phyloP scores from a whole-genome alignment of 768 basidiomycete genomes.

The Trametes sanguinea region DNA sequence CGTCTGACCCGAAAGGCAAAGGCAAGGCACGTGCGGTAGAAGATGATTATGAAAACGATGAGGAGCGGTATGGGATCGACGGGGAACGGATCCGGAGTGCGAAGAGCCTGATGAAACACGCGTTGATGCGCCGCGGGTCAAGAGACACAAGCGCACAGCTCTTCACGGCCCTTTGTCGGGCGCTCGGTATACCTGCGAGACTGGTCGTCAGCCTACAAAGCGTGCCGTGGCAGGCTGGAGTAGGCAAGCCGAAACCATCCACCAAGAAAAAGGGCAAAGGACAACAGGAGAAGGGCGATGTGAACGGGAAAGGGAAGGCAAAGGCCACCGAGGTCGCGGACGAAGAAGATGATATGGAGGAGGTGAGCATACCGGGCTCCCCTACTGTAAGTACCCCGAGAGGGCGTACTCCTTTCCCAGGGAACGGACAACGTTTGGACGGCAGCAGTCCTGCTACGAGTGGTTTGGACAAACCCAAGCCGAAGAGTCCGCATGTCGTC shows the following conservation, averaged over 20 bases:
- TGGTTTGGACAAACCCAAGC: conserved; percentile 55
- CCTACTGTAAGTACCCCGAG: conserved; percentile 20
- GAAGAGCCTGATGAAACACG: conserved; percentile 94
- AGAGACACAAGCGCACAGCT: conserved; percentile 88
- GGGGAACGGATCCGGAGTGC: conserved; percentile 70
- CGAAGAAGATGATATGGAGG: conserved; percentile 37
- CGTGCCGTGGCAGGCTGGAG: conserved; percentile 81
- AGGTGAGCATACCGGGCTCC: conserved; percentile 32
- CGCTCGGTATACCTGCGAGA: conserved; percentile 81
- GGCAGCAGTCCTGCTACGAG: conserved; percentile 33
- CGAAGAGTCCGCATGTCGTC: conserved; percentile 55
- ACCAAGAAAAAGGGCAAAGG: conserved; percentile 38
- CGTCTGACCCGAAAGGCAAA: conserved; percentile 29
- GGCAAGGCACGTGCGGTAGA: conserved; percentile 29
- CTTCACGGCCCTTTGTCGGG: conserved; percentile 88
- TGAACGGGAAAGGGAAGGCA: conserved; percentile 38
- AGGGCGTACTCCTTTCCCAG: conserved; percentile 36
- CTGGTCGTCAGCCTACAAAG: conserved; percentile 90
- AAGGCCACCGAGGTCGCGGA: not conserved
- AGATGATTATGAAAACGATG: conserved; percentile 42
- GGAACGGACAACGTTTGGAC: conserved; percentile 44
- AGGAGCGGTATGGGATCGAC: conserved; percentile 37
- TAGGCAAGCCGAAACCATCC: conserved; percentile 56
- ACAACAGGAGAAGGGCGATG: conserved; percentile 19
- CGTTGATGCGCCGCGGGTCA: conserved; percentile 74